Evolutionary conservation across 306 rosid species (phyloP).

Genomic region (Carpinus fangiana): DNA sequence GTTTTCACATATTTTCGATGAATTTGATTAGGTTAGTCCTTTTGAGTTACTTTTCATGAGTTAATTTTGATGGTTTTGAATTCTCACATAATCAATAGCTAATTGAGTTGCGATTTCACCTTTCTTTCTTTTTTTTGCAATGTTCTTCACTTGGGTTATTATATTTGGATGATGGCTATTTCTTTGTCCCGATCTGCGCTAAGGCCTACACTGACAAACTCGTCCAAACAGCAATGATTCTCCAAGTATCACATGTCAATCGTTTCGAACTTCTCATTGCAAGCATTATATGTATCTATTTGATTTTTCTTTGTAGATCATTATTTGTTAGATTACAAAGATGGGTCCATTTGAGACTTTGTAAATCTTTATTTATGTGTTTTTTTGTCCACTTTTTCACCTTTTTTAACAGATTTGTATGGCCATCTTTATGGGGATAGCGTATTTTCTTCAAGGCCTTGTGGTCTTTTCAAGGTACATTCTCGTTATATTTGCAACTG

Average conservation of each 20-base stretch:
- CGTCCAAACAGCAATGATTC: conserved; percentile 8
- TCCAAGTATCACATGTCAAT: conserved; percentile 26
- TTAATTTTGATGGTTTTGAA: too few relatives aligned
- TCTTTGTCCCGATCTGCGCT: too few relatives aligned
- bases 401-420: conserved; percentile 31
- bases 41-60: too few relatives aligned
- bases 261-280: conserved; percentile 45
- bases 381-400: neutral
- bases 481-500: conserved; percentile 8
- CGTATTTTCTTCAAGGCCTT: conserved; percentile 33
- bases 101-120: too few relatives aligned
- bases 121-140: too few relatives aligned
- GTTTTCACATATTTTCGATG: too few relatives aligned
- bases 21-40: too few relatives aligned
- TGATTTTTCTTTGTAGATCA: neutral
- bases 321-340: neutral
- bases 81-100: too few relatives aligned
- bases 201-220: too few relatives aligned
- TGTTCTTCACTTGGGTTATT: too few relatives aligned
- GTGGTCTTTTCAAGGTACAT: conserved; percentile 47
- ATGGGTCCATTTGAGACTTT: conserved; percentile 2
- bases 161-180: too few relatives aligned
- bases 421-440: conserved; percentile 38
- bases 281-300: neutral
- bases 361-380: neutral